Conservation (phyloP, 495 filamentous ascomycete genomes). For the Hyaloscypha bicolor region DNA sequence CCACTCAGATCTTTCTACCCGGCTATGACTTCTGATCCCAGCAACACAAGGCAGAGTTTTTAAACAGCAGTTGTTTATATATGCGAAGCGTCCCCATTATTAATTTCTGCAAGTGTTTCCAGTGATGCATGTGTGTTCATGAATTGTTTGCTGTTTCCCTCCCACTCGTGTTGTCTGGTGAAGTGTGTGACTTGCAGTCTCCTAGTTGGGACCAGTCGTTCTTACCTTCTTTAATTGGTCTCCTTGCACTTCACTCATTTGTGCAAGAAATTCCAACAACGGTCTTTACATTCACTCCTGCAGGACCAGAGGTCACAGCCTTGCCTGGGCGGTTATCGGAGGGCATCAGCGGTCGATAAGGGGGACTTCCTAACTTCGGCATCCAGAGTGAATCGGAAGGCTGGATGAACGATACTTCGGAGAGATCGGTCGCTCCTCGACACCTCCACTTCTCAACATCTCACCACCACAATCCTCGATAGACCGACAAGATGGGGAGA, state of each 20-base stretch:
- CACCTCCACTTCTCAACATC: background rate
- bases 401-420: background rate
- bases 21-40: background rate
- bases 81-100: constrained; percentile 1
- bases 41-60: too few relatives aligned
- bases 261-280: background rate
- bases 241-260: constrained; percentile 3
- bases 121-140: background rate
- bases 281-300: background rate
- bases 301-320: background rate
- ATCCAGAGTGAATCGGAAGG: background rate
- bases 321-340: background rate
- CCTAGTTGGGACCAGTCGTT: background rate
- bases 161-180: background rate
- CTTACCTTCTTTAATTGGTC: background rate
- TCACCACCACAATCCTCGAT: constrained; percentile 1
- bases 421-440: constrained; percentile 1
- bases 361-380: background rate
- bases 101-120: background rate
- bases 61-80: constrained; percentile 1
- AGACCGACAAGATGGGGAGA: constrained; percentile 15
- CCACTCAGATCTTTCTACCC: background rate
- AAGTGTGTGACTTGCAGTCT: background rate
- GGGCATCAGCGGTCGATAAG: background rate
- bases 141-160: constrained; percentile 2